Conservation (phyloP, 2,329 filamentous ascomycete genomes). For the Sporothrix luriei region DNA sequence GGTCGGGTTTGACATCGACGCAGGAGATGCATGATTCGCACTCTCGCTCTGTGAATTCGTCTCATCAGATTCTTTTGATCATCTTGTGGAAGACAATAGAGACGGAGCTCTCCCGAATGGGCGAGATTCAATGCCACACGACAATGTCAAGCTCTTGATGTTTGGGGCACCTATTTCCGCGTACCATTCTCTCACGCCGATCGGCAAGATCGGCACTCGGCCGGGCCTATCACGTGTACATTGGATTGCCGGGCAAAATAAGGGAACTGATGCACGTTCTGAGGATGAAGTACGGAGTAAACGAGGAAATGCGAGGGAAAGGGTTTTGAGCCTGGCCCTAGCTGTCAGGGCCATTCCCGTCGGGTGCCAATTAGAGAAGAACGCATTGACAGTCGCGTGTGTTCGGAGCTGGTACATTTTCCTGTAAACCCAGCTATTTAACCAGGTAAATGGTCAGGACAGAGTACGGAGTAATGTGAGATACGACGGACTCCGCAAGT, state of each 20-base stretch:
- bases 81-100: not conserved
- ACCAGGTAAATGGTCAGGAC: not conserved
- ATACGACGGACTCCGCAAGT: not conserved
- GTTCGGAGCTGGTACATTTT: not conserved
- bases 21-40: not conserved
- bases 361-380: not conserved
- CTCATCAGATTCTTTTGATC: not conserved
- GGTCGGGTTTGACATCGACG: not conserved
- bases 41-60: not conserved
- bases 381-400: slow-evolving; percentile 20
- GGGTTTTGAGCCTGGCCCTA: slow-evolving; percentile 8
- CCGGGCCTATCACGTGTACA: slow-evolving; percentile 15
- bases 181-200: not conserved
- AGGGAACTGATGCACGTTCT: not conserved
- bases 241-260: slow-evolving; percentile 5
- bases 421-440: not conserved
- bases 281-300: not conserved
- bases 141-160: not conserved
- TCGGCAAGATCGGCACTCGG: slow-evolving; percentile 28
- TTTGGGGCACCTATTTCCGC: not conserved
- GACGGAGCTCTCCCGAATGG: not conserved
- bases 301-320: not conserved
- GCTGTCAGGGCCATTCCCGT: not conserved
- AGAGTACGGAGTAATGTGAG: no score
- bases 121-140: not conserved